These are phyloP conservation scores for Dactylellina parvicollis DNA, from an alignment of 2,329 filamentous ascomycete genomes.

Conservation along the genomic window DNA sequence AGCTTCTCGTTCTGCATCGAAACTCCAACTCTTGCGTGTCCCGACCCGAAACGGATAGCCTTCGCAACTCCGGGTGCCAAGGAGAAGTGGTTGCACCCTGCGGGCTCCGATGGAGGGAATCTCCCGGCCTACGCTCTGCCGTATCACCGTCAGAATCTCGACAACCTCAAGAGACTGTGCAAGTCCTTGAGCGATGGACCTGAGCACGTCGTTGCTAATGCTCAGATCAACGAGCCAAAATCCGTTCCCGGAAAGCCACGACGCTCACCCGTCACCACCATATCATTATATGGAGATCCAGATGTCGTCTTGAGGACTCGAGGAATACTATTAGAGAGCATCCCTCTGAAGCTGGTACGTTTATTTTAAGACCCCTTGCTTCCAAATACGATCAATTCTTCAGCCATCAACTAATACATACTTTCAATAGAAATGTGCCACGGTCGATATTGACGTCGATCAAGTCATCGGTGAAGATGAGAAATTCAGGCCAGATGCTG, in stretches of 20 bases:
- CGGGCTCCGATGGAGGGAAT: constrained; percentile 79
- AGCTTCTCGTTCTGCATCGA: constrained; percentile 98
- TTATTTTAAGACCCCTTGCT: background rate
- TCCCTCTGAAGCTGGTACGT: constrained; percentile 58
- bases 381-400: constrained; percentile 6
- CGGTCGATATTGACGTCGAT: constrained; percentile 90
- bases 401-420: background rate
- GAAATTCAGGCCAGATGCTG: constrained; percentile 77
- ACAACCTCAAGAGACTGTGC: constrained; percentile 80
- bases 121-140: constrained; percentile 87
- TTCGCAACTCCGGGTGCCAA: constrained; percentile 89
- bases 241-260: constrained; percentile 59
- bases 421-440: constrained; percentile 79
- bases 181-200: constrained; percentile 77
- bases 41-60: constrained; percentile 92
- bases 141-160: constrained; percentile 88
- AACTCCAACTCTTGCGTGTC: constrained; percentile 90
- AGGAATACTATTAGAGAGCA: constrained; percentile 57
- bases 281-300: constrained; percentile 58
- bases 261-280: constrained; percentile 63
- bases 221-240: constrained; percentile 81
- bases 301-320: constrained; percentile 57
- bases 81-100: constrained; percentile 91
- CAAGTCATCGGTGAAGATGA: constrained; percentile 81
- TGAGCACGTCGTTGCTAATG: constrained; percentile 79